Conservation (phyloP, 495 filamentous ascomycete genomes). For the Rusavskia elegans region DNA sequence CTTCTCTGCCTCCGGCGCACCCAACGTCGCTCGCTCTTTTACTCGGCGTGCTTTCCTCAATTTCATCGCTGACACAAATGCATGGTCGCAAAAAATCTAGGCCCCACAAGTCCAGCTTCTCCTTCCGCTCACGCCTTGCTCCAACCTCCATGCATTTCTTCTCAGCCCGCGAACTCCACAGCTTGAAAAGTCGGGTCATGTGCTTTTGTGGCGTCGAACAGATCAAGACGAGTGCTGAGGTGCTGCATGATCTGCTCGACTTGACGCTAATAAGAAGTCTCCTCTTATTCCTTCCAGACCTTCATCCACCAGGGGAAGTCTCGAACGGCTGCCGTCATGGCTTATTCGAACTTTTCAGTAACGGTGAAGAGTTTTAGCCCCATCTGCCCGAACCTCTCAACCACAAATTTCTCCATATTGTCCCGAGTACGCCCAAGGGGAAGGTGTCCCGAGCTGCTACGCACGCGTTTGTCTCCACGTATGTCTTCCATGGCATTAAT, state of each 20-base stretch:
- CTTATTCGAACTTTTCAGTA: neutral
- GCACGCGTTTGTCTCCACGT: neutral
- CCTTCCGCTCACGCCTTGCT: neutral
- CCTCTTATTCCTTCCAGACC: neutral
- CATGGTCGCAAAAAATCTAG: neutral
- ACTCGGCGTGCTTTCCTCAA: neutral
- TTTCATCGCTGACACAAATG: neutral
- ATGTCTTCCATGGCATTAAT: neutral
- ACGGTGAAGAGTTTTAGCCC: neutral
- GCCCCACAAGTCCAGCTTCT: neutral
- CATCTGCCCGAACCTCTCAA: neutral
- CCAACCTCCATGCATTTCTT: neutral
- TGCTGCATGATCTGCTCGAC: neutral
- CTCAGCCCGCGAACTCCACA: neutral
- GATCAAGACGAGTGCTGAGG: neutral
- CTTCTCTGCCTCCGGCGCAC: neutral
- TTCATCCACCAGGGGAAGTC: neutral
- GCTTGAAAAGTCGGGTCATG: neutral
- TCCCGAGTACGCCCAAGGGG: neutral
- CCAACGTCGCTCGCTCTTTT: neutral
- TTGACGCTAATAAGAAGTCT: neutral
- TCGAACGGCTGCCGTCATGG: neutral
- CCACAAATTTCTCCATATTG: neutral
- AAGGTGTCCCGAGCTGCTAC: neutral
- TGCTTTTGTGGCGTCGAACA: neutral